Base-by-base conservation (phyloP, 306 rosid genomes). In the Fragaria ananassa region DNA sequence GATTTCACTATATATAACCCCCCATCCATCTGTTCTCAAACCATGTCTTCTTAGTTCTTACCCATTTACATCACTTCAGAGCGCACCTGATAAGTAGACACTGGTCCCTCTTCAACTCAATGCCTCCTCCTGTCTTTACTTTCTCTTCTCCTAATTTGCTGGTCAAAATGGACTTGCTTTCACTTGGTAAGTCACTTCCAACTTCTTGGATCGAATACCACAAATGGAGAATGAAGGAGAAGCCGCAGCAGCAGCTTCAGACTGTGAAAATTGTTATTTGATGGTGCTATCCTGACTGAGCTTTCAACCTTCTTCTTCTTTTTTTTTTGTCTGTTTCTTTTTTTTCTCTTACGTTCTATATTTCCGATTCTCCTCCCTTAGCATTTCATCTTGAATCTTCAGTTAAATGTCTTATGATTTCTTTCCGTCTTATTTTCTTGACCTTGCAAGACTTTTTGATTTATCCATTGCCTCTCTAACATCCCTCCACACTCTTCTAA, bases 211-310 rank as follows among this genome's bases (percentile, higher is more conserved):
- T 18, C 0, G 79, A 49, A 75, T 78, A 54, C n/a, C 63, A 9
- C 80, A 76, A 25, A 61, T 23, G 78, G 61, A 62, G 68, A 56
- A 44, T 4, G 75, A 79, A 46, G 72, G 19, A 19, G n/a, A 35
- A 65, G 27, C 45, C 19, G 44, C 21, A 34, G 45, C 41, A 9
- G 15, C 68, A 31, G 68, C 37, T 1, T 27, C 21, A 62, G 42
- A 45, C 8, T 18, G 4, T 25, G 14, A 50, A 29, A 11, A 74
- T 4, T 56, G 14, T 56, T 15, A 23, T 49, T 63, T 69, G 14
- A 79, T 8, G 96, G 95, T 75, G 93, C 81, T 91, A 86, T 91
- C 95, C 87, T 74, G 19, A 15, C 68, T 86, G 97, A 91, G 95
- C 97, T 91, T 74, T 15, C 1, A 31, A 0, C 0, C 0, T 0